Evolutionary conservation across 176 grass and related monocot genomes (phyloP).

Genomic region (Areca catechu): DNA sequence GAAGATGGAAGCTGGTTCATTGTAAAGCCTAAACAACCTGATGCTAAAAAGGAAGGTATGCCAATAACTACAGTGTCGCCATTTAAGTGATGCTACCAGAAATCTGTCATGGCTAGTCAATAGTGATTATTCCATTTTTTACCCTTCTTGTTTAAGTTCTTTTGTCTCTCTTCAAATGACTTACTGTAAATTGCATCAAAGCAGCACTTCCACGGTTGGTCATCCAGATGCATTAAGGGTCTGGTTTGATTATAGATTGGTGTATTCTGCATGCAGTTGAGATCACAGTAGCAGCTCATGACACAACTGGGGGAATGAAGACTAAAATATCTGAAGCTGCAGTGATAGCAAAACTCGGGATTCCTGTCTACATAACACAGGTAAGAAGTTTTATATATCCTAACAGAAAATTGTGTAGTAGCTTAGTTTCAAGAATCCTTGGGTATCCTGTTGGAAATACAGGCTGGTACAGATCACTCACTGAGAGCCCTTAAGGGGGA

Average conservation of each 20-base stretch:
- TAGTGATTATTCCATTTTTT: too few species aligned
- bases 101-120: too few species aligned
- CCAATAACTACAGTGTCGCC: background rate
- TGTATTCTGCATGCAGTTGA: constrained; percentile 39
- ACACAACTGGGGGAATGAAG: constrained; percentile 92
- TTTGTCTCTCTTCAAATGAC: too few species aligned
- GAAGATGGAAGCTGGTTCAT: constrained; percentile 68
- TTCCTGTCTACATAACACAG: constrained; percentile 89
- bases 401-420: too few species aligned
- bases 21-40: constrained; percentile 45
- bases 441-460: background rate
- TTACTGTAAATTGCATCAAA: too few species aligned
- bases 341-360: constrained; percentile 66
- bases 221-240: too few species aligned
- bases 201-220: too few species aligned
- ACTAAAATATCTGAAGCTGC: constrained; percentile 88
- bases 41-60: constrained; percentile 42
- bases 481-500: constrained; percentile 60
- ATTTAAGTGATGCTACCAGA: too few species aligned
- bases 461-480: constrained; percentile 74
- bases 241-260: background rate
- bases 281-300: constrained; percentile 82
- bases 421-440: background rate
- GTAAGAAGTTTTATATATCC: constrained; percentile 12
- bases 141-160: too few species aligned